Evolutionary conservation across 768 basidiomycete genomes (phyloP).

Genomic region (Leccinum arenicola): DNA sequence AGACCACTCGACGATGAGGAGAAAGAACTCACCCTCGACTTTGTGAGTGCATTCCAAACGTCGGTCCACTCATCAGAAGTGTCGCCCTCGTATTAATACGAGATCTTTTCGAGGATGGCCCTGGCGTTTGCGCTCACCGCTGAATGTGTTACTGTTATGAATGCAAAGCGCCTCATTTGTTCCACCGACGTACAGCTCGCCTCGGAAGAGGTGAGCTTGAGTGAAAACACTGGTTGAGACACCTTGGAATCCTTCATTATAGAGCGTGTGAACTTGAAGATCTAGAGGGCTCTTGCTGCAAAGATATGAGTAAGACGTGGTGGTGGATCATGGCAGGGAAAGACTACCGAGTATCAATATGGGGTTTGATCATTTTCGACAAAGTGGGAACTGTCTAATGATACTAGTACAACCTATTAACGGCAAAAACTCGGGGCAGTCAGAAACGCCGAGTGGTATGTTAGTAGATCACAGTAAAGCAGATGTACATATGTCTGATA

Average conservation of each 20-base stretch:
- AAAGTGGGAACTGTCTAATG: neutral
- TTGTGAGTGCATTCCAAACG: slow-evolving; percentile 60
- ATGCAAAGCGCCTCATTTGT: too few species aligned
- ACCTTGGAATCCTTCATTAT: too few species aligned
- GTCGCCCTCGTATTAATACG: slow-evolving; percentile 40
- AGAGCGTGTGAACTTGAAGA: too few species aligned
- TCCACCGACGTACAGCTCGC: too few species aligned
- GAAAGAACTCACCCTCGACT: slow-evolving; percentile 53
- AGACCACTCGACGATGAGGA: slow-evolving; percentile 14
- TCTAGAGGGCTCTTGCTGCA: too few species aligned
- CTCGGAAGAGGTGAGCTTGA: too few species aligned
- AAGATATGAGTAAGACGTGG: slow-evolving; percentile 10
- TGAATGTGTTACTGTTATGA: too few species aligned
- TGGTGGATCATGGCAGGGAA: slow-evolving; percentile 70
- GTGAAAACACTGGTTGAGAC: too few species aligned
- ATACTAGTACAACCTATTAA: neutral
- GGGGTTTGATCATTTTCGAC: slow-evolving; percentile 55
- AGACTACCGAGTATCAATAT: slow-evolving; percentile 69
- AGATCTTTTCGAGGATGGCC: slow-evolving; percentile 73
- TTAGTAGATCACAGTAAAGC: slow-evolving; percentile 15
- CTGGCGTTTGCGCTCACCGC: slow-evolving; percentile 18
- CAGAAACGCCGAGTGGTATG: slow-evolving; percentile 4
- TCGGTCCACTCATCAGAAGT: slow-evolving; percentile 63
- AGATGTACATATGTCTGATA: slow-evolving; percentile 4
- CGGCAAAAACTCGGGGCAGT: neutral